Conservation (phyloP, 2,329 filamentous ascomycete species). For the Colletotrichum liaoningense region DNA sequence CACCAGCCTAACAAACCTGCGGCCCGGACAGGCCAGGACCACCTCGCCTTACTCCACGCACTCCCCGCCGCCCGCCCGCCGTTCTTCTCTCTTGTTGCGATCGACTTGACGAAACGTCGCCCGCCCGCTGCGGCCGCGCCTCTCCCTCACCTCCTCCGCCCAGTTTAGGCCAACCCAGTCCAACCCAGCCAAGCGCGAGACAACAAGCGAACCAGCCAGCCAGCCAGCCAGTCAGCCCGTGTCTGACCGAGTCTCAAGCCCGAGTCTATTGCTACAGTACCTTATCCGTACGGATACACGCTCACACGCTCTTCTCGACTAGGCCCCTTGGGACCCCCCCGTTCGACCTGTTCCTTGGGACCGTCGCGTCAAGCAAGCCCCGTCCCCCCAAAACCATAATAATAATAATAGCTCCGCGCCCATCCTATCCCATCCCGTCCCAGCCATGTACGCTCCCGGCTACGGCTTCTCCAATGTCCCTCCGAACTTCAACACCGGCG, state of each 20-base stretch:
- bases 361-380: slow-evolving; percentile 17
- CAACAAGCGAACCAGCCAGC: neutral
- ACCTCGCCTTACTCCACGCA: slow-evolving; percentile 29
- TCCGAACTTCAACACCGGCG: slow-evolving; percentile 62
- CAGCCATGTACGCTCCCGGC: slow-evolving; percentile 65
- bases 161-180: slow-evolving; percentile 18
- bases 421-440: slow-evolving; percentile 27
- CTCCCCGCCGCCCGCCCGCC: slow-evolving; percentile 20
- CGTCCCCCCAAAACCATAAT: slow-evolving; percentile 34
- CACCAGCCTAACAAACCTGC: slow-evolving; percentile 18
- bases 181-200: neutral
- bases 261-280: slow-evolving; percentile 28
- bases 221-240: slow-evolving; percentile 10
- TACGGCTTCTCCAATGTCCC: slow-evolving; percentile 63
- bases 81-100: slow-evolving; percentile 27
- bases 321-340: slow-evolving; percentile 15
- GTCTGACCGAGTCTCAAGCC: slow-evolving; percentile 21
- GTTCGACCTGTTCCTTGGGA: slow-evolving; percentile 16
- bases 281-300: no score
- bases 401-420: slow-evolving; percentile 32
- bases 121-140: slow-evolving; percentile 23
- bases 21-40: slow-evolving; percentile 26
- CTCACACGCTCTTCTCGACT: slow-evolving; percentile 14
- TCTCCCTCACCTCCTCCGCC: slow-evolving; percentile 15
- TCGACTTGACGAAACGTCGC: slow-evolving; percentile 28